Evolutionary conservation across 2,329 filamentous ascomycete species (phyloP), one percentile per base, ranked within the genome.

Genomic region (Ampelomyces quisqualis): DNA sequence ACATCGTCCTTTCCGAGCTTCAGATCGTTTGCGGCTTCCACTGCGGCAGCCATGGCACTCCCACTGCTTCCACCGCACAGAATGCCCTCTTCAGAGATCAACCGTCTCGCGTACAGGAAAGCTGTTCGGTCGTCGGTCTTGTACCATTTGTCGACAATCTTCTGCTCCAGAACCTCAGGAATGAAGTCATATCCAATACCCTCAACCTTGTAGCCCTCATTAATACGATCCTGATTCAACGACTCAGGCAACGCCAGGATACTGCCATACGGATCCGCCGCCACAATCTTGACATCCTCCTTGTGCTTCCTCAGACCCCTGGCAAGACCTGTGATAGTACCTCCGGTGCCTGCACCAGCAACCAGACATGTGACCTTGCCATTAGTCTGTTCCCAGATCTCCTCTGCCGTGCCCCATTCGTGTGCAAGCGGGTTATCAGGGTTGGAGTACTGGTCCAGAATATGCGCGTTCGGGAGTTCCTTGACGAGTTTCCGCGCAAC

Each of bases 131-230:
- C 93, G 47, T 91, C 88, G 3, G 93, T 98, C 81, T 98, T 98
- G 76, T 96, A 97, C 93, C 93, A 98, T 64, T 85, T 86, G 69
- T 96, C 88, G 20, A 98, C 87, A 4, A 80, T 68, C 19, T 83
- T 71, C 62, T 85, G 88, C 53, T 93, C 84, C 40, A 98, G 76
- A 4, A 98, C 94, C 17, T 97, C 88, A 5, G 94, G 93, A 45
- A 98, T 86, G 68, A 98, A 98, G 69, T 98, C 93, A 68, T 98
- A 98, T 14, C 93, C 93, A 60, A 98, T 98, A 29, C 93, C 93
- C 73, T 98, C 93, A 1, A 98, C 93, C 74, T 98, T 97, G 76
- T 98, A 98, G 1, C 84, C 77, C 68, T 89, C 83, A 62, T 96
- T 91, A 46, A 80, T 79, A 64, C 84, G 81, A 51, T 88, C 85